Percentiles rank a stretch among this genome's conserved stretches.
Evolutionary conservation across 495 filamentous ascomycete species (phyloP).

Genomic region (Talaromyces liani): DNA sequence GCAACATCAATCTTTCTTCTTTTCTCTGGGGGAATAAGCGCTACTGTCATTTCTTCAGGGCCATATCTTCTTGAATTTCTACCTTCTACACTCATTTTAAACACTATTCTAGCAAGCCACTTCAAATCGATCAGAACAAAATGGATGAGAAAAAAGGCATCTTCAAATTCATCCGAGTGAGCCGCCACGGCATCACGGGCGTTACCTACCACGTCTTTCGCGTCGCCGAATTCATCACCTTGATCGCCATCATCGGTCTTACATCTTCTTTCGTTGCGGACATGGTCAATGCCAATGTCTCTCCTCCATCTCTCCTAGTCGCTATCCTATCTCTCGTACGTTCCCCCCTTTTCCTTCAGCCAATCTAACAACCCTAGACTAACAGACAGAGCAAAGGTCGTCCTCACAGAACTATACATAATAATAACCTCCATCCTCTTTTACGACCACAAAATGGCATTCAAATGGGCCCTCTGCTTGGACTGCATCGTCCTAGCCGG

Average conservation of each 20-base stretch:
- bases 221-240: conserved; percentile 58
- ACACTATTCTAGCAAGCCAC: not conserved
- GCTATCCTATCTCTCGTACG: conserved; percentile 70
- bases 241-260: conserved; percentile 76
- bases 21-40: not conserved
- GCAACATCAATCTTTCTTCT: not conserved
- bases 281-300: conserved; percentile 55
- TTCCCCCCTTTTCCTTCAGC: not conserved
- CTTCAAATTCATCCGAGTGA: conserved; percentile 17
- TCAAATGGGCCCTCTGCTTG: not conserved
- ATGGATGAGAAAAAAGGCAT: conserved; percentile 25
- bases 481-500: conserved; percentile 40
- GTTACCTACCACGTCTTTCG: conserved; percentile 70
- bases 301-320: conserved; percentile 64
- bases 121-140: conserved; percentile 9
- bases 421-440: conserved; percentile 70
- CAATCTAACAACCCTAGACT: conserved; percentile 4
- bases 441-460: conserved; percentile 21
- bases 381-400: conserved; percentile 42
- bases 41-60: not conserved
- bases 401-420: conserved; percentile 69
- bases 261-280: conserved; percentile 75
- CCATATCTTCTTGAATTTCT: not conserved
- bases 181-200: conserved; percentile 62
- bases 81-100: conserved; percentile 8